Evolutionary conservation across 345 rosid genomes (phyloP).

Genomic region (Eucalyptus lansdowneana): DNA sequence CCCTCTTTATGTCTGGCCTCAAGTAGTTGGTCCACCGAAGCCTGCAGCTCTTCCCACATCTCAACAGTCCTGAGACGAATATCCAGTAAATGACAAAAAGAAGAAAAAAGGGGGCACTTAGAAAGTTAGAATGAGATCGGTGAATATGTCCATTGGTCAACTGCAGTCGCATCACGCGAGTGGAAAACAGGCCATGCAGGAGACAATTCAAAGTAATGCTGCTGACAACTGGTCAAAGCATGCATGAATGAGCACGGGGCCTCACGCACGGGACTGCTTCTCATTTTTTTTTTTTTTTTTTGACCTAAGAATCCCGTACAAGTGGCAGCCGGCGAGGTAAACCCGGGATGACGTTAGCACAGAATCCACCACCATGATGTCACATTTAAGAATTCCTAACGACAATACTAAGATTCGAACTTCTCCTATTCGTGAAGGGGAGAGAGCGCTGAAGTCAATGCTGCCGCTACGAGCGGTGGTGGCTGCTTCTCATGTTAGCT

Average conservation of each 20-base stretch:
- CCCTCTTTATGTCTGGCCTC: slow-evolving; percentile 79
- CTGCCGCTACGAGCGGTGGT: accelerated
- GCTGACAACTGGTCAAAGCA: not conserved
- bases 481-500: not conserved
- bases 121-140: not conserved
- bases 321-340: accelerated
- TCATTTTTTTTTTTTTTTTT: too few relatives aligned
- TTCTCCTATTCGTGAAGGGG: too few relatives aligned
- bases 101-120: not conserved
- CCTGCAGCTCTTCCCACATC: slow-evolving; percentile 85
- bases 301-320: accelerated
- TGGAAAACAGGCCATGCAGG: not conserved
- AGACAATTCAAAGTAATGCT: not conserved
- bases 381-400: too few relatives aligned
- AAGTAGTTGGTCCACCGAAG: slow-evolving; percentile 82
- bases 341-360: accelerated
- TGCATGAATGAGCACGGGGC: not conserved
- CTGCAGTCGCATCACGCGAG: not conserved
- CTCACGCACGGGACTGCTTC: not conserved
- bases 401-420: too few relatives aligned
- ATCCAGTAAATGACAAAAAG: too few relatives aligned
- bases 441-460: too few relatives aligned
- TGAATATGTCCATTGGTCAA: not conserved
- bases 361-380: accelerated
- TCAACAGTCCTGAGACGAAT: slow-evolving; percentile 9